Conservation (phyloP, 2,329 filamentous ascomycete genomes). For the Talaromyces rugulosus region DNA sequence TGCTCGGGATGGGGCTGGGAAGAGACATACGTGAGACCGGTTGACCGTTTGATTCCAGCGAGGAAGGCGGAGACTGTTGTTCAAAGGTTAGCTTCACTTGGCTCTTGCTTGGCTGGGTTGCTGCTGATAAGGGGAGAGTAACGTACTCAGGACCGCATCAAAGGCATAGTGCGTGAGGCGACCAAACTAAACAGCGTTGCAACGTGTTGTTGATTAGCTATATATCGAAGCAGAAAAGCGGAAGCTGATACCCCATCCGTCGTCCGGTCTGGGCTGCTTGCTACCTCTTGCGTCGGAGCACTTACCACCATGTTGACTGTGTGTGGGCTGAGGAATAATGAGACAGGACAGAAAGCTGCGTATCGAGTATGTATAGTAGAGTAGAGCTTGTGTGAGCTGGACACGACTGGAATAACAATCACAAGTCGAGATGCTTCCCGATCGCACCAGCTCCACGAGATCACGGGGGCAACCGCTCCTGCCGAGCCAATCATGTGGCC, state of each 20-base stretch:
- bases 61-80: slow-evolving; percentile 83
- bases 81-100: background rate
- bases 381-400: background rate
- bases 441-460: background rate
- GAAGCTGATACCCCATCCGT: slow-evolving; percentile 43
- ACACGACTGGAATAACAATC: too few species aligned
- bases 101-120: background rate
- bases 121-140: slow-evolving; percentile 16
- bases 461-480: background rate
- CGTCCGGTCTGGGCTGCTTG: slow-evolving; percentile 52
- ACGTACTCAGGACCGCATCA: slow-evolving; percentile 83
- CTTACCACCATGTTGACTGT: slow-evolving; percentile 39
- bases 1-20: slow-evolving; percentile 40
- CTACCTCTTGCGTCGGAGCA: slow-evolving; percentile 33
- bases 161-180: slow-evolving; percentile 92
- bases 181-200: slow-evolving; percentile 67
- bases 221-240: background rate
- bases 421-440: background rate
- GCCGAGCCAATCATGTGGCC: background rate
- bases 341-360: background rate
- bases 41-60: slow-evolving; percentile 94
- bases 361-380: background rate
- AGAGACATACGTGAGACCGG: slow-evolving; percentile 76
- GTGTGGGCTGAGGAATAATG: background rate
- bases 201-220: background rate